These are phyloP conservation scores for Schizochytrium sp. DNA, from an alignment of 108 stramenopile genomes.

Conservation along the genomic window DNA sequence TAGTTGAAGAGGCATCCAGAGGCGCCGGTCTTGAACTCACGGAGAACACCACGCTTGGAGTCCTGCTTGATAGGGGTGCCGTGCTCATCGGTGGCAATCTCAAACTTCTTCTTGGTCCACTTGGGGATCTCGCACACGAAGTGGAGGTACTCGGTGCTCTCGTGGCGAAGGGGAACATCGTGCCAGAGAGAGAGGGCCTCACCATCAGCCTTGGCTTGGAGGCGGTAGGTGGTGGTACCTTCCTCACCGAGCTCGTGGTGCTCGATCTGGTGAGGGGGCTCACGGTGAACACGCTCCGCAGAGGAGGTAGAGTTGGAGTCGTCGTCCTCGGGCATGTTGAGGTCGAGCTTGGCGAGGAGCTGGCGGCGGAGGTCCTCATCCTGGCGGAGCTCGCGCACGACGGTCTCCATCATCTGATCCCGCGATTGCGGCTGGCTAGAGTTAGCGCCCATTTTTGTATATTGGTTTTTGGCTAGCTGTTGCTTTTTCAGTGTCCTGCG, in stretches of 20 bases:
- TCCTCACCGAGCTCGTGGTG: constrained; percentile 73
- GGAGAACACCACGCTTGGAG: constrained; percentile 89
- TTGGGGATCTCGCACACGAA: constrained; percentile 98
- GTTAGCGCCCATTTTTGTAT: neutral
- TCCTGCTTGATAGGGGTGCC: constrained; percentile 98
- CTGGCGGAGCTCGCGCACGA: constrained; percentile 24
- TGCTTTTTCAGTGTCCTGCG: too few species aligned
- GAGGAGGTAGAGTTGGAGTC: constrained; percentile 4
- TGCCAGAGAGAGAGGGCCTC: constrained; percentile 87
- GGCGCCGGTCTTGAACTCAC: constrained; percentile 86
- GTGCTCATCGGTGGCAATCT: constrained; percentile 93
- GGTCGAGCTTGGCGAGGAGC: neutral
- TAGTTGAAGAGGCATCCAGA: constrained; percentile 99
- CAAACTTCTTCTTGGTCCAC: constrained; percentile 93
- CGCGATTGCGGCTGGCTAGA: constrained; percentile 1
- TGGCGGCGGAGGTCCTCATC: constrained; percentile 27
- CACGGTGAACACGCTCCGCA: neutral
- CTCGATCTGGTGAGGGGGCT: constrained; percentile 4
- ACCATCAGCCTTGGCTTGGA: constrained; percentile 79
- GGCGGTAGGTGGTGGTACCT: constrained; percentile 84
- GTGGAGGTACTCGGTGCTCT: constrained; percentile 83
- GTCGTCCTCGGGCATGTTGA: neutral
- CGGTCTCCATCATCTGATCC: neutral
- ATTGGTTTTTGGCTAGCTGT: too few species aligned
- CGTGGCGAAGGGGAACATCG: constrained; percentile 84